Evolutionary conservation across 768 basidiomycete genomes (phyloP).

Genomic region (Termitomyces sp.): DNA sequence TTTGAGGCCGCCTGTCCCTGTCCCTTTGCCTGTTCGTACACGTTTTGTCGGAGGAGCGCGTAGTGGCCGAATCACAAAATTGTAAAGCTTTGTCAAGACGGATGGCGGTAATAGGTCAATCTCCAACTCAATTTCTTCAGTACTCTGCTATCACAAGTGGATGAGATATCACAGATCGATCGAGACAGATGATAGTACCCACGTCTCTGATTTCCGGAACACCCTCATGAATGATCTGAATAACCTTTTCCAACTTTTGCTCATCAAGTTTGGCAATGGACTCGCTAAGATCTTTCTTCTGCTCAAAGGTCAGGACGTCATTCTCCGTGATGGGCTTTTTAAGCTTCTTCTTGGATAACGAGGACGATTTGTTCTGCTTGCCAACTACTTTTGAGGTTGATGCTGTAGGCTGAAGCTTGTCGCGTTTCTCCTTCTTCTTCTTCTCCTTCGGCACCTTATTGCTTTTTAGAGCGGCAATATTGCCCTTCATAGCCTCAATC

Average conservation of each 20-base stretch:
- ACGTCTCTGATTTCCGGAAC: constrained; percentile 94
- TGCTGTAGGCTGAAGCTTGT: constrained; percentile 46
- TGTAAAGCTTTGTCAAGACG: constrained; percentile 92
- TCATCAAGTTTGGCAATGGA: constrained; percentile 87
- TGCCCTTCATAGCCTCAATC: constrained; percentile 74
- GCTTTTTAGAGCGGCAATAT: constrained; percentile 60
- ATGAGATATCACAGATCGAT: constrained; percentile 12
- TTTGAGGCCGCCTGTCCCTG: constrained; percentile 86
- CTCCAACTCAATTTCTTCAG: constrained; percentile 98
- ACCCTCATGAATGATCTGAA: constrained; percentile 92
- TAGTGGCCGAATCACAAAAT: constrained; percentile 84
- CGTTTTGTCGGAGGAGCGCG: constrained; percentile 66
- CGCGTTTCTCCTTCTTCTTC: constrained; percentile 67
- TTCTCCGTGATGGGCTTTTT: constrained; percentile 74
- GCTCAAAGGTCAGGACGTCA: constrained; percentile 87
- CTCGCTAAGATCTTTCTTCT: constrained; percentile 98
- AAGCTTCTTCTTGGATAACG: constrained; percentile 50
- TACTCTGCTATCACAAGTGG: constrained; percentile 55
- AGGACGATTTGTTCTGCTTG: constrained; percentile 43
- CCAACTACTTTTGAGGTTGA: constrained; percentile 62
- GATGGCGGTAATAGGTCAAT: constrained; percentile 86
- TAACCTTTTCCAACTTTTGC: constrained; percentile 80
- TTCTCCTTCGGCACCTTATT: constrained; percentile 57
- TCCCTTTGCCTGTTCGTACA: constrained; percentile 68
- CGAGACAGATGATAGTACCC: constrained; percentile 30